Evolutionary conservation across 306 rosid species (phyloP).

Genomic region (Lupinus albus): DNA sequence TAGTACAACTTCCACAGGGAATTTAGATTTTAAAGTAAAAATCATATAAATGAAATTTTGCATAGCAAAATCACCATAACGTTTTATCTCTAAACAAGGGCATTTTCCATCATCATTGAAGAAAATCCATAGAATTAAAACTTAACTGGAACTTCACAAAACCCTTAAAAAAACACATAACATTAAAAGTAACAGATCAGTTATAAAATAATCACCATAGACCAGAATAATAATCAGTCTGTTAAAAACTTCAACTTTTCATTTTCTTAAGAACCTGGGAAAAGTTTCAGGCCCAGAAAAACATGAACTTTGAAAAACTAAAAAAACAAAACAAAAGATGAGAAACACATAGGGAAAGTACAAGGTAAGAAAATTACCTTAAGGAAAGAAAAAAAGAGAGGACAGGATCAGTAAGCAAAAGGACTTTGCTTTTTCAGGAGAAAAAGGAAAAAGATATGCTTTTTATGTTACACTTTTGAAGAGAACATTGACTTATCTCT

Average conservation of each 20-base stretch:
- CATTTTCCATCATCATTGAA: slow-evolving; percentile 16
- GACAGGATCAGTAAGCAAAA: slow-evolving; percentile 50
- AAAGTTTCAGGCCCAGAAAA: slow-evolving; percentile 24
- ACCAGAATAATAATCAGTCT: slow-evolving; percentile 6
- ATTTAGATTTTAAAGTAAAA: background rate
- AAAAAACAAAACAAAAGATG: slow-evolving; percentile 7
- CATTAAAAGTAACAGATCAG: background rate
- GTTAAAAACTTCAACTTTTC: slow-evolving; percentile 18
- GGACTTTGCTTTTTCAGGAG: slow-evolving; percentile 30
- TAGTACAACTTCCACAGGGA: slow-evolving; percentile 9
- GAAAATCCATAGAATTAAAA: background rate
- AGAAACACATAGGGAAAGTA: slow-evolving; percentile 15
- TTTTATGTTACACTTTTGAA: slow-evolving; percentile 29
- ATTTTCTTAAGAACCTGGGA: background rate
- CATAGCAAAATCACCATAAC: slow-evolving; percentile 2
- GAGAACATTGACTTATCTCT: slow-evolving; percentile 1
- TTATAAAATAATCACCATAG: slow-evolving; percentile 10
- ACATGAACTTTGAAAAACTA: background rate
- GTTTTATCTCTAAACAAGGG: background rate
- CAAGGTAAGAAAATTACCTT: slow-evolving; percentile 41
- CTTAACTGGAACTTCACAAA: background rate
- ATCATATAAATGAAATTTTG: background rate
- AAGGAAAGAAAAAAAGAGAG: slow-evolving; percentile 30
- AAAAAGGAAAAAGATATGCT: background rate
- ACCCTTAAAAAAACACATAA: slow-evolving; percentile 2